Conservation (phyloP, 495 filamentous ascomycete genomes). For the Astrothelium subdiscretum region DNA sequence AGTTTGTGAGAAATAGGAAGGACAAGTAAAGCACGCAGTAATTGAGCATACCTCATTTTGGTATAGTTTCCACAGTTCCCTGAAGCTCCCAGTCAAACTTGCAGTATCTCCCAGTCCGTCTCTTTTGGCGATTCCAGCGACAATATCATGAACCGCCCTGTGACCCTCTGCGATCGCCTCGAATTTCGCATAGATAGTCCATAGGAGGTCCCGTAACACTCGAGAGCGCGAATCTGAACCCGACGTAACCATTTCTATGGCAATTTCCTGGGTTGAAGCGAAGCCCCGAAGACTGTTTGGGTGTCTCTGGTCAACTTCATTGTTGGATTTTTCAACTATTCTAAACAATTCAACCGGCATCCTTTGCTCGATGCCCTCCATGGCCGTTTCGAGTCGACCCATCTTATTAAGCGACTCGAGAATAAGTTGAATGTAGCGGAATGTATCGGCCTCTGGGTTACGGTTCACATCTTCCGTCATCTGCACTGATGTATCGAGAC, state of each 20-base stretch:
- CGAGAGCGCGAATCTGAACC: slow-evolving; percentile 58
- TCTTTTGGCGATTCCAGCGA: slow-evolving; percentile 66
- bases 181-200: slow-evolving; percentile 90
- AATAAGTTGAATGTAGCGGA: slow-evolving; percentile 79
- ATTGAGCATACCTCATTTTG: slow-evolving; percentile 51
- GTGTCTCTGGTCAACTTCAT: slow-evolving; percentile 83
- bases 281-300: slow-evolving; percentile 52
- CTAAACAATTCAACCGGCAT: slow-evolving; percentile 88
- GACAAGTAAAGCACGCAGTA: slow-evolving; percentile 28
- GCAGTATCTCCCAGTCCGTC: slow-evolving; percentile 48
- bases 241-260: slow-evolving; percentile 40
- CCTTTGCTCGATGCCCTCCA: slow-evolving; percentile 83
- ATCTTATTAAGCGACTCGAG: slow-evolving; percentile 84
- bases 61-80: slow-evolving; percentile 87
- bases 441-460: slow-evolving; percentile 90
- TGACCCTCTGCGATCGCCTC: slow-evolving; percentile 95
- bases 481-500: slow-evolving; percentile 56
- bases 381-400: slow-evolving; percentile 69
- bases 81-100: slow-evolving; percentile 65
- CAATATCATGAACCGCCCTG: slow-evolving; percentile 82
- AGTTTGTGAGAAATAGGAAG: slow-evolving; percentile 11
- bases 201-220: slow-evolving; percentile 76
- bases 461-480: slow-evolving; percentile 79
- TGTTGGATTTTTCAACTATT: slow-evolving; percentile 89
- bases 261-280: slow-evolving; percentile 32